These are phyloP conservation scores for Panellus pusillus DNA, from an alignment of 768 basidiomycete species.

Conservation along the genomic window DNA sequence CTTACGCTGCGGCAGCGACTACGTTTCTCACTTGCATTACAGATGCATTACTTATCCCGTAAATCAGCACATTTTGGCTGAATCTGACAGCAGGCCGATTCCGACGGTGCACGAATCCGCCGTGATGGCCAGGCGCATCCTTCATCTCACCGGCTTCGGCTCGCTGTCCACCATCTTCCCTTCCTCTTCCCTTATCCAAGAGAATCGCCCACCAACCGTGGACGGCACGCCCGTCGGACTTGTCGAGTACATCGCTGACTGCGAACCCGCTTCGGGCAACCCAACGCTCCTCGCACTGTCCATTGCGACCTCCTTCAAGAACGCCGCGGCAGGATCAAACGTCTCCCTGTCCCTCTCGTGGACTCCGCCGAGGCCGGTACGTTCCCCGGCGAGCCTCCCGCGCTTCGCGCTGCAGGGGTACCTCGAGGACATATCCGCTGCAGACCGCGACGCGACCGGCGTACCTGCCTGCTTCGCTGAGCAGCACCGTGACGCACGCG, in stretches of 20 bases:
- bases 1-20: no score
- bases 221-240: neutral
- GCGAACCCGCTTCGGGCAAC: constrained; percentile 2
- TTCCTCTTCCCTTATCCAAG: neutral
- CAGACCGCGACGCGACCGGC: neutral
- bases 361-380: neutral
- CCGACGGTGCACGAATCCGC: constrained; percentile 7
- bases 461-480: constrained; percentile 5
- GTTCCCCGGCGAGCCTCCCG: constrained; percentile 4
- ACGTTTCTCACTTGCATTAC: no score
- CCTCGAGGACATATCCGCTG: neutral
- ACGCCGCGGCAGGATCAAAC: constrained; percentile 6
- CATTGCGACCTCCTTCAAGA: constrained; percentile 8
- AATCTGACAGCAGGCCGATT: neutral
- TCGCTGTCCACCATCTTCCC: constrained; percentile 8
- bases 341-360: neutral
- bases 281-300: constrained; percentile 1
- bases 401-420: constrained; percentile 3
- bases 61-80: no score
- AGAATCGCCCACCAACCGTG: neutral
- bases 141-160: constrained; percentile 2
- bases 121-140: constrained; percentile 5
- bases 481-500: neutral
- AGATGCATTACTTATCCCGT: no score
- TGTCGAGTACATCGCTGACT: constrained; percentile 6